phyloP scores from a whole-genome alignment of 192 early-diverging fungal species.

The Endogone sp. region DNA sequence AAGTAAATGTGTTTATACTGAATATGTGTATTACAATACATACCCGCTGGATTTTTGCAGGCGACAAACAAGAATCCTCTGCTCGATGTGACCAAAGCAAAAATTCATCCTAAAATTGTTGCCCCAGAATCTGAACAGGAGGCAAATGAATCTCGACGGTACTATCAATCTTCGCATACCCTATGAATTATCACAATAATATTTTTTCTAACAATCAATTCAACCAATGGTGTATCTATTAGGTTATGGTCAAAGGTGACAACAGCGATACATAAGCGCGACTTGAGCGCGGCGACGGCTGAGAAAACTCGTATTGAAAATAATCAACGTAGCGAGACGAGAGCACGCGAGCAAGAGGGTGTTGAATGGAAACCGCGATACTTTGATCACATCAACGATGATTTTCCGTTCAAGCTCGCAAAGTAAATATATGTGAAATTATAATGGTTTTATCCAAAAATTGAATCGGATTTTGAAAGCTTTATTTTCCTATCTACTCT shows the following conservation, averaged over 20 bases:
- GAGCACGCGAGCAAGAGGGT: constrained; percentile 46
- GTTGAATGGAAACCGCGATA: constrained; percentile 59
- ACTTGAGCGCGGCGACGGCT: constrained; percentile 63
- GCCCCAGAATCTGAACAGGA: constrained; percentile 68
- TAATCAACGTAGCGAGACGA: constrained; percentile 57
- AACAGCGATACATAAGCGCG: constrained; percentile 53
- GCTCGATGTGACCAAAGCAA: constrained; percentile 68
- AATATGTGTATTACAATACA: background rate
- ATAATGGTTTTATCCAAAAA: background rate
- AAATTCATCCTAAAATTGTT: constrained; percentile 69
- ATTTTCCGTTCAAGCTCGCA: background rate
- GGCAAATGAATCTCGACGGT: constrained; percentile 78
- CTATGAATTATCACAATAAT: background rate
- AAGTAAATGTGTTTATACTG: too few species aligned
- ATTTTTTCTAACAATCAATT: constrained; percentile 2
- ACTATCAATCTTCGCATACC: too few species aligned
- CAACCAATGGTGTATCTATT: too few species aligned
- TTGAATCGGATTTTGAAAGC: background rate
- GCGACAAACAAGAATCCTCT: constrained; percentile 50
- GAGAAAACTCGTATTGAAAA: constrained; percentile 75
- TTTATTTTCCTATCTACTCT: too few species aligned
- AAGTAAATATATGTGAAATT: background rate
- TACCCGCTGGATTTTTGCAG: constrained; percentile 9
- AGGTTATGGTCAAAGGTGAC: constrained; percentile 76
- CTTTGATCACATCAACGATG: constrained; percentile 33